These are phyloP conservation scores for Myriosclerotinia scirpicola DNA, from an alignment of 2,329 filamentous ascomycete species.

Conservation along the genomic window DNA sequence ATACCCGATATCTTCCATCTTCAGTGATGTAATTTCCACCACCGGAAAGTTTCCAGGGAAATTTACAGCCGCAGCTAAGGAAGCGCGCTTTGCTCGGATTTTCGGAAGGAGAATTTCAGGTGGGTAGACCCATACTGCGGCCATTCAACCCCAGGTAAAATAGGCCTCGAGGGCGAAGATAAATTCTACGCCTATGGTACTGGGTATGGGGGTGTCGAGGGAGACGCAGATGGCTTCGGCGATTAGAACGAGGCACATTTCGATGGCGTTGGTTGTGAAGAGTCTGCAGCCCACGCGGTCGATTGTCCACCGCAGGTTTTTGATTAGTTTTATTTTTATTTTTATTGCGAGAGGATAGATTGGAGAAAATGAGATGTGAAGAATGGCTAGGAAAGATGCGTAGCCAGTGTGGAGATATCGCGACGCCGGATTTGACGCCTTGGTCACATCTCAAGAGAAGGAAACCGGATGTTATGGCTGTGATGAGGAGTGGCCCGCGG, in stretches of 20 bases:
- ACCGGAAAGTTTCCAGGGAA: neutral
- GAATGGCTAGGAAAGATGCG: neutral
- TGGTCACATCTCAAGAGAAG: constrained; percentile 86
- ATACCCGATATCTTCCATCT: neutral
- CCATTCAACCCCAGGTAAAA: neutral
- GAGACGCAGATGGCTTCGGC: neutral
- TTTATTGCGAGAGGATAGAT: constrained; percentile 36
- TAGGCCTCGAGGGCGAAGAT: neutral
- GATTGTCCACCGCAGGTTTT: constrained; percentile 37
- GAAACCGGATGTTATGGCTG: constrained; percentile 68
- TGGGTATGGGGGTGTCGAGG: neutral
- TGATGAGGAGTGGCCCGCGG: constrained; percentile 22
- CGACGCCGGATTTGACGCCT: constrained; percentile 74
- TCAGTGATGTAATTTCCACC: neutral
- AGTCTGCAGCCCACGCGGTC: constrained; percentile 4
- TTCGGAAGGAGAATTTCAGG: neutral
- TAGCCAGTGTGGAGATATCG: constrained; percentile 36
- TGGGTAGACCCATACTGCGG: neutral
- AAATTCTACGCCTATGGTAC: neutral
- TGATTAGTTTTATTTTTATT: constrained; percentile 45
- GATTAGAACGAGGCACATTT: neutral
- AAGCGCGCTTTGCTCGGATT: constrained; percentile 2
- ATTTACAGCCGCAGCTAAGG: neutral
- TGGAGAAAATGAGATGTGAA: neutral
- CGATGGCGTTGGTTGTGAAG: neutral